phyloP scores from a whole-genome alignment of 2,329 filamentous ascomycete species.

The Aspergillus pseudonomiae region DNA sequence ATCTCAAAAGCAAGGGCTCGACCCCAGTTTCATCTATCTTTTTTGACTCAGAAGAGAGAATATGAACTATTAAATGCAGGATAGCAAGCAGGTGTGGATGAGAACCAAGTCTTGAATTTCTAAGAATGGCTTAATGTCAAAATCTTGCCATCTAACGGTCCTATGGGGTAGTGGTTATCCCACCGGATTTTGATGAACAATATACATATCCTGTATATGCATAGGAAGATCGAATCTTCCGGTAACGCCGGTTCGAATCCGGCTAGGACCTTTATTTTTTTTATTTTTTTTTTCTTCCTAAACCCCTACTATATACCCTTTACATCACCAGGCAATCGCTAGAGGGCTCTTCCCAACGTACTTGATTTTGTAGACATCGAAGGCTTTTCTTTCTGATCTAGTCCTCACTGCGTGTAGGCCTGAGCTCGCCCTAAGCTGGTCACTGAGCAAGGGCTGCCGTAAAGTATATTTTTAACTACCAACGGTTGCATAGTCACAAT shows the following conservation, averaged over 20 bases:
- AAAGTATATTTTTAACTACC: no score
- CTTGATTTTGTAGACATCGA: no score
- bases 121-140: background rate
- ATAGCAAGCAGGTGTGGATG: background rate
- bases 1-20: background rate
- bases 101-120: background rate
- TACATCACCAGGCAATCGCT: no score
- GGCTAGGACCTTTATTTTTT: background rate
- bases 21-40: background rate
- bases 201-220: background rate
- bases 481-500: no score
- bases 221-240: background rate
- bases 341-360: no score
- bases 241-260: background rate
- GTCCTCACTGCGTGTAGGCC: no score
- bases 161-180: background rate
- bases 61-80: background rate
- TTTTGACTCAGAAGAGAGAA: background rate
- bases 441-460: no score
- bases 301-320: no score
- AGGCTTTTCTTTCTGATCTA: no score
- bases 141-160: background rate
- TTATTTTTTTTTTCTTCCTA: background rate
- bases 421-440: no score
- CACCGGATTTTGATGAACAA: background rate